These are phyloP conservation scores for Eucalyptus sp. DNA, from an alignment of 345 rosid genomes.

Conservation along the genomic window DNA sequence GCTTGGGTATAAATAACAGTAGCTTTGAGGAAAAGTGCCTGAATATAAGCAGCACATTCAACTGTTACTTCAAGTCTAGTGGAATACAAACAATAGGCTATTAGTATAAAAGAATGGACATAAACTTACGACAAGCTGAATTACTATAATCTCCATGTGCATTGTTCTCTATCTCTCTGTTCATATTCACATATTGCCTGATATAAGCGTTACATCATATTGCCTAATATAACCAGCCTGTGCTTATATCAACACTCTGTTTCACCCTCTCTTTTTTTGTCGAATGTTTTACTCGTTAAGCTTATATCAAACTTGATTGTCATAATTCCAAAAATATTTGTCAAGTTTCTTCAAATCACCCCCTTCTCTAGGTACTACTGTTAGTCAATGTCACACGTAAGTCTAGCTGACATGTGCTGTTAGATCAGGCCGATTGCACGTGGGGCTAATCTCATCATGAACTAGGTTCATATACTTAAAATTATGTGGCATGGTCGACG, in stretches of 20 bases:
- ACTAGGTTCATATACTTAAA: neutral
- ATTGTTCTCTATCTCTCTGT: neutral
- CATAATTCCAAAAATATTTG: too few species aligned
- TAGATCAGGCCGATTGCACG: neutral
- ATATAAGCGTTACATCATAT: neutral
- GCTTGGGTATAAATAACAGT: neutral
- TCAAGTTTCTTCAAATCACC: neutral
- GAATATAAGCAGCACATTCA: neutral
- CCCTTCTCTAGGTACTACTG: neutral
- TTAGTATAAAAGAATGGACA: neutral
- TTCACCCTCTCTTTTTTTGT: too few species aligned
- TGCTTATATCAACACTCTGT: too few species aligned
- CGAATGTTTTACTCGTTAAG: too few species aligned
- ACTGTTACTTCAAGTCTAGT: neutral
- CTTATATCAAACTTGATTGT: neutral
- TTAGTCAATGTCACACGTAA: neutral
- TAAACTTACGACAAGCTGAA: neutral
- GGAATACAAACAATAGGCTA: neutral
- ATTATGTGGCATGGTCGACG: neutral
- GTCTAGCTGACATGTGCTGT: neutral
- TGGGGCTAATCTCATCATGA: neutral
- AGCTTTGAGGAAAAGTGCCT: neutral
- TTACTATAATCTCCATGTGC: too few species aligned
- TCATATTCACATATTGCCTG: neutral
- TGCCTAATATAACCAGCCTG: neutral